A percentile compares a stretch with the other conserved stretches of the same genome.
Evolutionary conservation across 2,329 filamentous ascomycete genomes (phyloP).

Genomic region (Saccharata proteae): DNA sequence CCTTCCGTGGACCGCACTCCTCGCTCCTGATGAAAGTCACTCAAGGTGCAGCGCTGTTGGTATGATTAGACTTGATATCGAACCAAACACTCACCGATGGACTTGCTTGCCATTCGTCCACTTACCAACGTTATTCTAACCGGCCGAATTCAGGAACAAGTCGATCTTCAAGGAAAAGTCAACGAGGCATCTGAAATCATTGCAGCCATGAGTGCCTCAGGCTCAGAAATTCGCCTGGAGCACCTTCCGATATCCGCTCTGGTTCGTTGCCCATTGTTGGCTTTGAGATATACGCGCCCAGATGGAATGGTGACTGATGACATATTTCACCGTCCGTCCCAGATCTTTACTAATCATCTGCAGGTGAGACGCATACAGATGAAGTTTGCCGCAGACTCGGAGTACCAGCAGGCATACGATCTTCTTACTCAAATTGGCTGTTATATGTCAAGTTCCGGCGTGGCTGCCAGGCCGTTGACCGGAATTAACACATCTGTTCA

Average conservation of each 20-base stretch:
- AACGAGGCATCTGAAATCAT: slow-evolving; percentile 13
- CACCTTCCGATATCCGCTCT: slow-evolving; percentile 34
- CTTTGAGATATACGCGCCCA: slow-evolving; percentile 27
- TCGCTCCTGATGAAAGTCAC: slow-evolving; percentile 7
- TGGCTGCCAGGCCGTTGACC: background rate
- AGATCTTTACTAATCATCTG: background rate
- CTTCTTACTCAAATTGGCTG: slow-evolving; percentile 14
- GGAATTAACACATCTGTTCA: too few species aligned
- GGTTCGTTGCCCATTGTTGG: slow-evolving; percentile 25
- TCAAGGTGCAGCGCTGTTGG: slow-evolving; percentile 7
- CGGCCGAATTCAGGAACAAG: slow-evolving; percentile 15
- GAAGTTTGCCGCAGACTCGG: slow-evolving; percentile 26
- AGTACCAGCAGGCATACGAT: slow-evolving; percentile 23
- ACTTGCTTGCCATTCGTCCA: background rate
- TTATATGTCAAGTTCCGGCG: background rate
- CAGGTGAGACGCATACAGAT: slow-evolving; percentile 34
- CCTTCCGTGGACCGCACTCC: slow-evolving; percentile 13
- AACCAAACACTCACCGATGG: background rate
- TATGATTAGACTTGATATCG: slow-evolving; percentile 4
- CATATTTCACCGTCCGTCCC: too few species aligned
- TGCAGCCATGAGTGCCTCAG: slow-evolving; percentile 12
- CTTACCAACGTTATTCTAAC: slow-evolving; percentile 1
- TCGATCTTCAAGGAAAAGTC: slow-evolving; percentile 17
- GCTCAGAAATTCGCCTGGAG: slow-evolving; percentile 20
- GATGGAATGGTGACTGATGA: slow-evolving; percentile 24